A percentile compares a stretch with the other conserved stretches of the same genome.
These are phyloP conservation scores for Sclerotinia borealis DNA, from an alignment of 2,329 filamentous ascomycete genomes.

Conservation along the genomic window DNA sequence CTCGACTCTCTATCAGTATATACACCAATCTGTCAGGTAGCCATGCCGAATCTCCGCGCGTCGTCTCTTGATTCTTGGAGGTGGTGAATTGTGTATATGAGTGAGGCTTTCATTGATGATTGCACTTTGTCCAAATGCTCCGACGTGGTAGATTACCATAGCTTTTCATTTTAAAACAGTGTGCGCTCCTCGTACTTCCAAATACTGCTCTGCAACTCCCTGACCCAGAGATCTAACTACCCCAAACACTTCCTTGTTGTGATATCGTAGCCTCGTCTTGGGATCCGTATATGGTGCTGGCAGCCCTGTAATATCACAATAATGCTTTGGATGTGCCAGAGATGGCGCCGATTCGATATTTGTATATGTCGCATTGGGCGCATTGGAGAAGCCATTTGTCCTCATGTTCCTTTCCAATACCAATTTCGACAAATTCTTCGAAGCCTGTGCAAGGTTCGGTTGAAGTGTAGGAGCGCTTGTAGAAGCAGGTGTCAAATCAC, in stretches of 20 bases:
- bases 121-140: not conserved
- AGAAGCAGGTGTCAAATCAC: slow-evolving; percentile 38
- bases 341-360: slow-evolving; percentile 95
- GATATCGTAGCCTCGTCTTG: slow-evolving; percentile 88
- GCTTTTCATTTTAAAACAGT: slow-evolving; percentile 51
- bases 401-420: slow-evolving; percentile 77
- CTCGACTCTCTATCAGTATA: not conserved
- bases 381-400: slow-evolving; percentile 36
- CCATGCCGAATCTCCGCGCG: not conserved
- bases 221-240: slow-evolving; percentile 76
- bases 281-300: slow-evolving; percentile 90
- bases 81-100: not conserved
- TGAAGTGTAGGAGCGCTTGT: slow-evolving; percentile 37
- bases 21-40: not conserved
- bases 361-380: slow-evolving; percentile 77
- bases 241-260: slow-evolving; percentile 86
- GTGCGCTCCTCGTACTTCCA: slow-evolving; percentile 86
- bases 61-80: not conserved
- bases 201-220: slow-evolving; percentile 76
- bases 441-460: slow-evolving; percentile 81
- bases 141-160: not conserved
- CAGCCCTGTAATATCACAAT: slow-evolving; percentile 93
- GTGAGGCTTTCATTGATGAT: not conserved
- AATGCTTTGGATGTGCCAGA: slow-evolving; percentile 75
- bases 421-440: slow-evolving; percentile 77